A percentile compares a stretch with the other conserved stretches of the same genome.
phyloP scores from a whole-genome alignment of 352 stramenopile genomes.

The Saprolegnia parasitica region DNA sequence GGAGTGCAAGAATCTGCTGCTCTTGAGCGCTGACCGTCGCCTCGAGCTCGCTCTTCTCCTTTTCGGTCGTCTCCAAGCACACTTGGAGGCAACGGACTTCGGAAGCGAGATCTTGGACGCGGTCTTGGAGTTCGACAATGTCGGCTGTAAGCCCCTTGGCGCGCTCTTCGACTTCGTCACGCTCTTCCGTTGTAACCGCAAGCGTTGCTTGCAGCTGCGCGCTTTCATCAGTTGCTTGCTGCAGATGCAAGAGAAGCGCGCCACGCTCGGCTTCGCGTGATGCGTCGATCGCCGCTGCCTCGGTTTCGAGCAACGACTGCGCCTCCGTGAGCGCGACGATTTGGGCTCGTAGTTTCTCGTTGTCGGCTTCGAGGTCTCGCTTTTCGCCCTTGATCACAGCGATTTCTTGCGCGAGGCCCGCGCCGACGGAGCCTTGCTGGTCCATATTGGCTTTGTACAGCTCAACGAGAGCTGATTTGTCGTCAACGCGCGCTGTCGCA shows the following conservation, averaged over 20 bases:
- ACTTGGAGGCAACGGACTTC: not conserved
- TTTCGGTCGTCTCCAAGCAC: not conserved
- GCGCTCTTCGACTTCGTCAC: not conserved
- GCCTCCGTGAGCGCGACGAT: too few relatives aligned
- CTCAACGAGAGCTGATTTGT: not conserved
- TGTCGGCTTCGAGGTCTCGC: not conserved
- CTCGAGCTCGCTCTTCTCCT: not conserved
- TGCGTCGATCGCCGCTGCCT: not conserved
- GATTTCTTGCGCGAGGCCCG: not conserved
- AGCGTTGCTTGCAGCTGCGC: not conserved
- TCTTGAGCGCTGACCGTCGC: not conserved
- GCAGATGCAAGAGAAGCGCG: not conserved
- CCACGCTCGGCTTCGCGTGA: not conserved
- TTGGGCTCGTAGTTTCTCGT: not conserved
- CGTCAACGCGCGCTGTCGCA: not conserved
- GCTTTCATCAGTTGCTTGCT: not conserved
- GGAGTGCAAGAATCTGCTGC: constrained; percentile 1
- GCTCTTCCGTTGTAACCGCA: not conserved
- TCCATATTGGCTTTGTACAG: not conserved
- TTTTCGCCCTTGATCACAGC: not conserved
- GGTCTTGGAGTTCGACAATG: not conserved
- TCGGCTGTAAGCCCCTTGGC: not conserved
- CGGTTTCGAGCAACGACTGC: too few relatives aligned
- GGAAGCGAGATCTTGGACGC: not conserved
- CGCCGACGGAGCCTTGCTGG: not conserved